Evolutionary conservation across 768 basidiomycete species (phyloP).

Genomic region (Tylopilus rubrobrunneus): DNA sequence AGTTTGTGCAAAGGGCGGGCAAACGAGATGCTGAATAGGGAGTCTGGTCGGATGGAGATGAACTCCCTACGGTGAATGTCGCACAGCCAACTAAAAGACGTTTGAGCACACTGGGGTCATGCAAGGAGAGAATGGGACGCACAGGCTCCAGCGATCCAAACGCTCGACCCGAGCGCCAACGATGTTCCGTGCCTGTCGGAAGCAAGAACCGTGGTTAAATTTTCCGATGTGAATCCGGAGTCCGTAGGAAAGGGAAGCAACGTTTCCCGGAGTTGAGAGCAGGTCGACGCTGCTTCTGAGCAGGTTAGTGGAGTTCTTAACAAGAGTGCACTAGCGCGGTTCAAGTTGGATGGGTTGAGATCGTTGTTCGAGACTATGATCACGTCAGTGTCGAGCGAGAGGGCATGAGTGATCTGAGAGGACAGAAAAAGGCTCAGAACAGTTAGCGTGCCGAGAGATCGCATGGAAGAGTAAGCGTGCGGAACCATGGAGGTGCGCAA

Average conservation of each 20-base stretch:
- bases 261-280: conserved; percentile 6
- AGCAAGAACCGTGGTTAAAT: conserved; percentile 1
- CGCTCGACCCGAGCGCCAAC: neutral
- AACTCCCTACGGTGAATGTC: neutral
- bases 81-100: neutral
- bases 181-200: conserved; percentile 9
- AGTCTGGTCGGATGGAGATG: neutral
- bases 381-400: neutral
- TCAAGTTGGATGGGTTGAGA: conserved; percentile 5
- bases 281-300: neutral
- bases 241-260: conserved; percentile 1
- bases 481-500: too few species aligned
- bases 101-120: neutral
- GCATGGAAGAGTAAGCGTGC: neutral
- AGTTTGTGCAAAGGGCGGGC: conserved; percentile 18
- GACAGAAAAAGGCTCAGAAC: neutral
- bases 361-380: conserved; percentile 14
- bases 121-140: neutral
- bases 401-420: neutral
- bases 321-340: conserved; percentile 8
- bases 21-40: neutral
- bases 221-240: neutral
- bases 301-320: conserved; percentile 2
- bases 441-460: neutral
- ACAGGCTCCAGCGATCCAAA: conserved; percentile 9